Conservation (phyloP, 2,329 filamentous ascomycete genomes). For the Aureobasidium sp. region DNA sequence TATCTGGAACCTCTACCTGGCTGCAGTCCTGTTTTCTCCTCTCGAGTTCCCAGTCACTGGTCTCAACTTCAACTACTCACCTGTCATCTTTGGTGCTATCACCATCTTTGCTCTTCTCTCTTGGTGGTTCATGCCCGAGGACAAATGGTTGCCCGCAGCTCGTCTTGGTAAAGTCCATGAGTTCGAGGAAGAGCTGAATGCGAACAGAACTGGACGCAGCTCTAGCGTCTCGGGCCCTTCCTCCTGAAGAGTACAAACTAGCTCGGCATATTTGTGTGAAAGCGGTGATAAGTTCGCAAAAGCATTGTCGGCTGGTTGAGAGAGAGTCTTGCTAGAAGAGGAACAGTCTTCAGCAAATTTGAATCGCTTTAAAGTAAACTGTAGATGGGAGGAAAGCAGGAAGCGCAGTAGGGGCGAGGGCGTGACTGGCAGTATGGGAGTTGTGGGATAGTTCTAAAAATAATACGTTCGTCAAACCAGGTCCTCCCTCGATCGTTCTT, state of each 20-base stretch:
- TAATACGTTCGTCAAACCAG: not conserved
- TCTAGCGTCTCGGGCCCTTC: slow-evolving; percentile 9
- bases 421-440: too few species aligned
- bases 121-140: slow-evolving; percentile 32
- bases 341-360: not conserved
- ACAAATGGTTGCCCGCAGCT: slow-evolving; percentile 30
- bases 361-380: not conserved
- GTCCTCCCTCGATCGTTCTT: not conserved
- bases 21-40: slow-evolving; percentile 33
- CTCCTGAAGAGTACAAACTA: not conserved
- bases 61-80: slow-evolving; percentile 31
- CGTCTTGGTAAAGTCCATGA: slow-evolving; percentile 27
- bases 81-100: slow-evolving; percentile 34
- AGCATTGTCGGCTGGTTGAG: not conserved
- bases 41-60: slow-evolving; percentile 31
- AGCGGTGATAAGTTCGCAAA: not conserved
- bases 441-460: not conserved
- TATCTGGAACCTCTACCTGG: slow-evolving; percentile 35
- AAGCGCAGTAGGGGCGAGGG: not conserved
- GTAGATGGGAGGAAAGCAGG: too few species aligned
- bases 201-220: slow-evolving; percentile 9
- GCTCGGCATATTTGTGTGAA: not conserved
- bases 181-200: slow-evolving; percentile 23
- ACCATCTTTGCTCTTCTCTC: slow-evolving; percentile 33
- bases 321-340: not conserved